A percentile compares a stretch with the other conserved stretches of the same genome.
These are phyloP conservation scores for Stemphylium beticola DNA, from an alignment of 2,329 filamentous ascomycete genomes.

Conservation along the genomic window DNA sequence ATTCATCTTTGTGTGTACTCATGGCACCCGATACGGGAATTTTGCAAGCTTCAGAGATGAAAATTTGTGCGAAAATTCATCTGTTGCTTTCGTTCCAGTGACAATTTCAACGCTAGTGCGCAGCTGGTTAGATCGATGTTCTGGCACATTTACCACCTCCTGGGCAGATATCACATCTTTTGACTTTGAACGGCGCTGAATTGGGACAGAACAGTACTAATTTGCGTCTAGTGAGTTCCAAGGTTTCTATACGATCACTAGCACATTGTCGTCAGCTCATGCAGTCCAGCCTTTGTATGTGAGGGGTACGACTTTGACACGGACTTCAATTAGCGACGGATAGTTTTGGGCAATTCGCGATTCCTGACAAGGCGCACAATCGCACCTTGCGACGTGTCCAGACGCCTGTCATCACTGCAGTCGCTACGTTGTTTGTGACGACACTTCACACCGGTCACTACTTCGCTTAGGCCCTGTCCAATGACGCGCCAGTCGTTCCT, in stretches of 20 bases:
- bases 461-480: conserved; percentile 7
- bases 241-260: no score
- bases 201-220: background rate
- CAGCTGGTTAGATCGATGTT: background rate
- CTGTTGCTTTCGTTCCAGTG: background rate
- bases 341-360: background rate
- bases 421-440: conserved; percentile 13
- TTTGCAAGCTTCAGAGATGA: background rate
- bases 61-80: conserved; percentile 3
- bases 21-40: background rate
- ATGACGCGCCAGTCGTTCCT: conserved; percentile 7
- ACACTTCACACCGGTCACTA: conserved; percentile 12
- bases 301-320: background rate
- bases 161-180: background rate
- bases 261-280: background rate
- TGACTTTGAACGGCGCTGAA: background rate
- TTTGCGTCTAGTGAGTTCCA: background rate
- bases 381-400: conserved; percentile 3
- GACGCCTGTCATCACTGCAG: background rate
- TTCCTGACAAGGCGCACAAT: background rate
- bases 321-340: background rate
- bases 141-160: no score
- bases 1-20: background rate
- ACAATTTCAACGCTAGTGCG: background rate
- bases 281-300: background rate